A percentile compares a stretch with the other conserved stretches of the same genome.
phyloP scores from a whole-genome alignment of 495 filamentous ascomycete species.

The Hypoxylon trugodes region DNA sequence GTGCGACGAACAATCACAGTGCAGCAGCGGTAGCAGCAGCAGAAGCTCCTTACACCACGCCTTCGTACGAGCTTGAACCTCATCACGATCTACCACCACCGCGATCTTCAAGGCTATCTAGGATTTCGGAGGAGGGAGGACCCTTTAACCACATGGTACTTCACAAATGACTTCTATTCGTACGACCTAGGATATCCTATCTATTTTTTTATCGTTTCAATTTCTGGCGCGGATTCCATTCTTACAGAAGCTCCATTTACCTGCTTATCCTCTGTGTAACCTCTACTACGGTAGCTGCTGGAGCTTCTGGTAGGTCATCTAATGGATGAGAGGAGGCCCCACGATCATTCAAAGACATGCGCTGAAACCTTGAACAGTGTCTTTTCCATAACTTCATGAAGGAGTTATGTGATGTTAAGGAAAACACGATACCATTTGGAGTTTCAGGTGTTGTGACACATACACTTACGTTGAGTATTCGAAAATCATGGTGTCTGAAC shows the following conservation, averaged over 20 bases:
- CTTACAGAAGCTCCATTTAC: neutral
- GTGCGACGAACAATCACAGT: neutral
- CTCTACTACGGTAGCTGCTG: neutral
- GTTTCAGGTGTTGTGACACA: neutral
- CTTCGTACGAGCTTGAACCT: constrained; percentile 23
- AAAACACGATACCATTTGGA: neutral
- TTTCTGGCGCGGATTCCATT: neutral
- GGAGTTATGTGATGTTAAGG: neutral
- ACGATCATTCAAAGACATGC: neutral
- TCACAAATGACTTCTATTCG: neutral
- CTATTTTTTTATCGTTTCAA: neutral
- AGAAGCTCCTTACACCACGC: neutral
- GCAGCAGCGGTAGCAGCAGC: neutral
- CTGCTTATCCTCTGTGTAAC: neutral
- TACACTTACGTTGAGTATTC: neutral
- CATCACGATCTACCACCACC: too few species aligned
- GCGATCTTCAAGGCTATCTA: constrained; percentile 21
- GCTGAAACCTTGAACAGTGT: neutral
- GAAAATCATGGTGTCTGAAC: neutral
- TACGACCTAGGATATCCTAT: neutral
- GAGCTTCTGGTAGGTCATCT: neutral
- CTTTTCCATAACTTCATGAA: neutral
- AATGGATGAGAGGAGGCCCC: neutral
- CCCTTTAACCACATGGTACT: neutral
- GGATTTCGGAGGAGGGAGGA: constrained; percentile 31